A percentile compares a stretch with the other conserved stretches of the same genome.
phyloP scores from a whole-genome alignment of 1,284 basidiomycete species.

The Cutaneotrichosporon dermatis region DNA sequence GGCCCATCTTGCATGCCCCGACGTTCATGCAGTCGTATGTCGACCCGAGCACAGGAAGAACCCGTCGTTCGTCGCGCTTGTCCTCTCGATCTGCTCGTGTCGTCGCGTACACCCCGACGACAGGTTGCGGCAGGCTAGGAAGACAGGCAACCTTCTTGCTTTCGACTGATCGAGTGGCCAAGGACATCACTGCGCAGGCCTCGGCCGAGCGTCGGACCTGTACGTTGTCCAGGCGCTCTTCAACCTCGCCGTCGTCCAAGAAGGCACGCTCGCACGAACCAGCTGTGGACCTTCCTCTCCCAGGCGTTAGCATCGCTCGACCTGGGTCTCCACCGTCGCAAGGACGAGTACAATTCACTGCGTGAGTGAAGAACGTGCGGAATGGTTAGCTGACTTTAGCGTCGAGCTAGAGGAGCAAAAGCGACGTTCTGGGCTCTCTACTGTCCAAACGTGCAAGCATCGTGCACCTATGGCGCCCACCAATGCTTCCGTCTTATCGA shows the following conservation, averaged over 20 bases:
- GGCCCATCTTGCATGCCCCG: slow-evolving; percentile 36
- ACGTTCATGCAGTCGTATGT: slow-evolving; percentile 30
- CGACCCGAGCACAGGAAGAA: slow-evolving; percentile 21
- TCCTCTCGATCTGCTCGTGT: slow-evolving; percentile 31
- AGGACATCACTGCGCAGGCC: slow-evolving; percentile 16
- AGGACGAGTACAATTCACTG: slow-evolving; percentile 29
- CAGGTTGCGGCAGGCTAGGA: slow-evolving; percentile 13
- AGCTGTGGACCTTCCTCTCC: slow-evolving; percentile 29
- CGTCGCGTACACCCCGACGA: slow-evolving; percentile 31
- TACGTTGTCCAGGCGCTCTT: slow-evolving; percentile 37
- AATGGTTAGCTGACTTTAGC: slow-evolving; percentile 1
- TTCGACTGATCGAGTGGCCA: slow-evolving; percentile 18
- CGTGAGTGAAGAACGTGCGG: slow-evolving; percentile 10
- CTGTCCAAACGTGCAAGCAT: slow-evolving; percentile 33
- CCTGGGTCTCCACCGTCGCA: slow-evolving; percentile 32
- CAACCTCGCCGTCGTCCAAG: slow-evolving; percentile 34
- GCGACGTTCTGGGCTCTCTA: slow-evolving; percentile 37
- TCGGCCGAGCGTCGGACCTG: slow-evolving; percentile 27
- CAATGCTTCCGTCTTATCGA: slow-evolving; percentile 29
- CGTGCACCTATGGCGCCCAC: slow-evolving; percentile 33
- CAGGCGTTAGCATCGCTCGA: slow-evolving; percentile 36
- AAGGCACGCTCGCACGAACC: slow-evolving; percentile 30
- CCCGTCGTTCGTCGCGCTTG: slow-evolving; percentile 33
- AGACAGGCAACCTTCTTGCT: slow-evolving; percentile 14
- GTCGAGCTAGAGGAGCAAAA: slow-evolving; percentile 35